Evolutionary conservation across 2,329 filamentous ascomycete species (phyloP).

Genomic region (Aspergillus uvarum): DNA sequence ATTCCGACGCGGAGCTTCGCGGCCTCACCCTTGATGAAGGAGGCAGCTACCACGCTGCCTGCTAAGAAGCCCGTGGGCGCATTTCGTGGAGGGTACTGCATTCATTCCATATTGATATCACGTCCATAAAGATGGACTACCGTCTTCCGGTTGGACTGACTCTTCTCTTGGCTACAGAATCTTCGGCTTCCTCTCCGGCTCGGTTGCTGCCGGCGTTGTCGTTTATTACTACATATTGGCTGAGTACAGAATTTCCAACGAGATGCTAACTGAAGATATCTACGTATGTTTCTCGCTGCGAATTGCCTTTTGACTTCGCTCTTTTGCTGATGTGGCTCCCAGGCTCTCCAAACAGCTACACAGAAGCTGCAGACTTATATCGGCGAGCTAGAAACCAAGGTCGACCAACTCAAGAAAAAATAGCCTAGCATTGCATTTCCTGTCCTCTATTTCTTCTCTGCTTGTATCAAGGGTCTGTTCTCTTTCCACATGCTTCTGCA

Average conservation of each 20-base stretch:
- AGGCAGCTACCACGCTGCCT: constrained; percentile 47
- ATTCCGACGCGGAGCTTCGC: constrained; percentile 34
- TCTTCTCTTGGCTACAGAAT: constrained; percentile 54
- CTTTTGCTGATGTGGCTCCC: neutral
- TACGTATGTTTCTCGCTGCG: constrained; percentile 66
- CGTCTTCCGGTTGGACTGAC: constrained; percentile 5
- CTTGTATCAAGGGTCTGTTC: neutral
- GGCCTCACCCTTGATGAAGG: constrained; percentile 37
- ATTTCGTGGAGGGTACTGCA: constrained; percentile 67
- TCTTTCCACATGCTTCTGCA: neutral
- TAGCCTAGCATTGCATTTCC: constrained; percentile 25
- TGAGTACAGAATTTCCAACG: constrained; percentile 91
- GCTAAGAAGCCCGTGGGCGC: constrained; percentile 67
- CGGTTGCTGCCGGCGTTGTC: constrained; percentile 71
- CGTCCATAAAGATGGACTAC: neutral
- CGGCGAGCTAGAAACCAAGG: constrained; percentile 75
- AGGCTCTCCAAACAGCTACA: constrained; percentile 86
- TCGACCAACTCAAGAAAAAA: constrained; percentile 69
- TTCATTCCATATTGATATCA: neutral
- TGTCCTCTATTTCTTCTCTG: constrained; percentile 12
- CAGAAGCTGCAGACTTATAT: constrained; percentile 84
- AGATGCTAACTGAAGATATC: constrained; percentile 91
- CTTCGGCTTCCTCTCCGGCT: constrained; percentile 87
- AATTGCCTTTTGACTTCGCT: neutral
- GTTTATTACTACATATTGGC: constrained; percentile 92